phyloP scores from a whole-genome alignment of 495 filamentous ascomycete species.

The Penicillium longicatenatum region DNA sequence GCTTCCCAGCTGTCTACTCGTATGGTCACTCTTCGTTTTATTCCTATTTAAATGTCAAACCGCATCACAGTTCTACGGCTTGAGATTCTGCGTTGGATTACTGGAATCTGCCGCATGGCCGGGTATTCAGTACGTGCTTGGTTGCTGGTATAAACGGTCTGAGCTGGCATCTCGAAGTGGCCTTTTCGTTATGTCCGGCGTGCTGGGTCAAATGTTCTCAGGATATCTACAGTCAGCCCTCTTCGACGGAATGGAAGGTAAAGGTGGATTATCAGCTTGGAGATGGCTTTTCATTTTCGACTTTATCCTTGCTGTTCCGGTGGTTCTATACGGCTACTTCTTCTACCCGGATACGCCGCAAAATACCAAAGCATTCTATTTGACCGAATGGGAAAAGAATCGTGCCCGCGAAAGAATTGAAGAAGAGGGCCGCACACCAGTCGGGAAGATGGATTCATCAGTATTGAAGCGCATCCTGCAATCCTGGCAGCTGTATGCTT shows the following conservation, averaged over 20 bases:
- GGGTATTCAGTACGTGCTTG: slow-evolving; percentile 18
- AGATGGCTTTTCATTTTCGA: slow-evolving; percentile 71
- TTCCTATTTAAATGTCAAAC: slow-evolving; percentile 17
- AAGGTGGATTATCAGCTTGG: slow-evolving; percentile 59
- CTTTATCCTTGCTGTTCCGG: slow-evolving; percentile 28
- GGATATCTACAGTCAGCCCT: slow-evolving; percentile 21
- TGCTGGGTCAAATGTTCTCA: slow-evolving; percentile 18
- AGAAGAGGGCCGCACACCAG: slow-evolving; percentile 10
- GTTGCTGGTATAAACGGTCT: slow-evolving; percentile 23
- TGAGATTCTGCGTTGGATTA: slow-evolving; percentile 20
- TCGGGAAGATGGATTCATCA: slow-evolving; percentile 19
- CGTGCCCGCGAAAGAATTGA: slow-evolving; percentile 8
- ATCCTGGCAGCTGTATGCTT: slow-evolving; percentile 41
- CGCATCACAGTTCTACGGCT: slow-evolving; percentile 15
- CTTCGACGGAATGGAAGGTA: slow-evolving; percentile 43
- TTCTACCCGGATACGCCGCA: slow-evolving; percentile 17
- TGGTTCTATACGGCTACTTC: slow-evolving; percentile 16
- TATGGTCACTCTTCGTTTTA: slow-evolving; percentile 21
- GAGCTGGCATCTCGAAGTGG: slow-evolving; percentile 22
- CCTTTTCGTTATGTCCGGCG: slow-evolving; percentile 20
- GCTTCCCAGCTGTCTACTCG: slow-evolving; percentile 15
- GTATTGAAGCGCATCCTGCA: slow-evolving; percentile 32
- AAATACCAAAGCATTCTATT: slow-evolving; percentile 17
- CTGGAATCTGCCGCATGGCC: slow-evolving; percentile 19
- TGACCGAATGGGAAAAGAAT: slow-evolving; percentile 10